Evolutionary conservation across 2,329 filamentous ascomycete species (phyloP).

Genomic region (Coleophoma cylindrospora): DNA sequence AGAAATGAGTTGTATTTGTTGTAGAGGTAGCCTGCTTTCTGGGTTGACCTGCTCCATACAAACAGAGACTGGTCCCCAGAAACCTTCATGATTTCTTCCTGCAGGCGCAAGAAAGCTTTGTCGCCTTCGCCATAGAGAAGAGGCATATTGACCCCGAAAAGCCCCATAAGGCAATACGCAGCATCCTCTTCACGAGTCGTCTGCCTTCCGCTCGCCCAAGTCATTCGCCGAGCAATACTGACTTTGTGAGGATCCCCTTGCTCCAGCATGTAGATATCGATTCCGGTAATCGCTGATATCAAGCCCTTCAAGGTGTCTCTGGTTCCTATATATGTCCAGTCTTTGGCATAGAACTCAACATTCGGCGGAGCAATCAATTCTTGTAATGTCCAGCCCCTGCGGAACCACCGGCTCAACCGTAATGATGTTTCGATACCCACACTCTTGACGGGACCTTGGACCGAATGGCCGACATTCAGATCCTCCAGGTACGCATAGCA

Average conservation of each 20-base stretch:
- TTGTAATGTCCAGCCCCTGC: slow-evolving; percentile 6
- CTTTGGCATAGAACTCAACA: slow-evolving; percentile 11
- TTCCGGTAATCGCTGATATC: slow-evolving; percentile 12
- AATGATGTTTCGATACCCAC: slow-evolving; percentile 1
- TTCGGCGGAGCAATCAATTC: slow-evolving; percentile 10
- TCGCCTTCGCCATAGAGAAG: slow-evolving; percentile 35
- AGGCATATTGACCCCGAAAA: slow-evolving; percentile 39
- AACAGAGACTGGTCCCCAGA: slow-evolving; percentile 3
- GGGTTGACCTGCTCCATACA: neutral
- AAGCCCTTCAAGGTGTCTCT: slow-evolving; percentile 11
- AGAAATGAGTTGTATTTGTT: too few relatives aligned
- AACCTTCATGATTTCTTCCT: slow-evolving; percentile 26
- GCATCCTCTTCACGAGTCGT: slow-evolving; percentile 33
- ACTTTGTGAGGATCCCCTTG: slow-evolving; percentile 9
- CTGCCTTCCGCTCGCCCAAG: slow-evolving; percentile 31
- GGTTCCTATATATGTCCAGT: slow-evolving; percentile 11
- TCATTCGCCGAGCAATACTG: slow-evolving; percentile 21
- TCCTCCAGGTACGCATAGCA: neutral
- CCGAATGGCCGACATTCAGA: neutral
- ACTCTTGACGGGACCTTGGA: neutral
- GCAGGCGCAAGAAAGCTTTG: slow-evolving; percentile 27
- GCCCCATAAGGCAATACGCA: slow-evolving; percentile 38
- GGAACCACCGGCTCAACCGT: slow-evolving; percentile 4
- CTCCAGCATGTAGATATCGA: slow-evolving; percentile 10
- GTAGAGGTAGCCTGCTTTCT: too few relatives aligned